phyloP scores from a whole-genome alignment of 2,329 filamentous ascomycete species.

The Fusarium torreyae region DNA sequence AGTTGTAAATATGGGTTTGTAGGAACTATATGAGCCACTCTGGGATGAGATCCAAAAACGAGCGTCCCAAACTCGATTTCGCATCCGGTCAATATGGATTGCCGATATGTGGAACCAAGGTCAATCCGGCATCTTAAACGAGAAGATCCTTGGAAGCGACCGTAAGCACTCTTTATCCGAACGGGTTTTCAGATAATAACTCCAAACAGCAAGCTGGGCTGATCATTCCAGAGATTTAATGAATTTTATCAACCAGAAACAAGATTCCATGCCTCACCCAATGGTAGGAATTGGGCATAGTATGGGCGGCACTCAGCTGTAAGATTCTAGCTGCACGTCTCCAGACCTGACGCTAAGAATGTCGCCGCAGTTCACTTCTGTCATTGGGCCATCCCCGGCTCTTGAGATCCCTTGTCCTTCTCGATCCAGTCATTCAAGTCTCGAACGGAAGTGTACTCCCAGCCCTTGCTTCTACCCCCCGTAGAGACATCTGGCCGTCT shows the following conservation, averaged over 20 bases:
- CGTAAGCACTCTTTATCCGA: rapidly evolving
- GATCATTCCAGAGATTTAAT: slow-evolving; percentile 5
- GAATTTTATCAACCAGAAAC: slow-evolving; percentile 10
- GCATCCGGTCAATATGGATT: slow-evolving; percentile 7
- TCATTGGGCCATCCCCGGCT: background rate
- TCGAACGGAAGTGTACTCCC: slow-evolving; percentile 6
- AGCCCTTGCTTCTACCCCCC: background rate
- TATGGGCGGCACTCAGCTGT: slow-evolving; percentile 14
- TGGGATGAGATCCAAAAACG: slow-evolving; percentile 2
- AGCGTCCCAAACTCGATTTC: background rate
- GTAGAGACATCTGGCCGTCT: slow-evolving; percentile 5
- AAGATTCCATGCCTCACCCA: background rate
- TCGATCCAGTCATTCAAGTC: slow-evolving; percentile 4
- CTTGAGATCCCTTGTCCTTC: background rate
- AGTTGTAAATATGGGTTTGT: rapidly evolving
- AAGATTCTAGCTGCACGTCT: rapidly evolving
- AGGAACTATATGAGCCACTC: slow-evolving; percentile 9
- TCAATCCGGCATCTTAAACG: background rate
- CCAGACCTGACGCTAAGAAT: rapidly evolving
- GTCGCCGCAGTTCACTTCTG: background rate
- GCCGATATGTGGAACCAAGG: slow-evolving; percentile 16
- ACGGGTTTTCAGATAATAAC: rapidly evolving
- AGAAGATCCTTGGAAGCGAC: background rate
- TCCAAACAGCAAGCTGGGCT: background rate
- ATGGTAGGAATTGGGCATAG: slow-evolving; percentile 4